A percentile compares a stretch with the other conserved stretches of the same genome.
These are phyloP conservation scores for Nemania sp. DNA, from an alignment of 2,329 filamentous ascomycete species.

Conservation along the genomic window DNA sequence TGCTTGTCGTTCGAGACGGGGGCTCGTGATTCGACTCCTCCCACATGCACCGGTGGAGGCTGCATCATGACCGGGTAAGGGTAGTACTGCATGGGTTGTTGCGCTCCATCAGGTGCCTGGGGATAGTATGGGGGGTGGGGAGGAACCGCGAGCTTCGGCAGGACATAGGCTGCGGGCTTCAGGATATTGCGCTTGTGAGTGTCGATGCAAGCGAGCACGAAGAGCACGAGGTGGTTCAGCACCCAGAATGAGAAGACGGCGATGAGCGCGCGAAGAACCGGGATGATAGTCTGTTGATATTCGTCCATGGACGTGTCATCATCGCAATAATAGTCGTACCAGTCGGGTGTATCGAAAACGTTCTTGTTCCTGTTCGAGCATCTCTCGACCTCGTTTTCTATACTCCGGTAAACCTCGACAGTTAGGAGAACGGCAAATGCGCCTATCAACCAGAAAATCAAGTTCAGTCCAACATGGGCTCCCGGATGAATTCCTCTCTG, in stretches of 20 bases:
- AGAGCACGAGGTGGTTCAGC: constrained; percentile 81
- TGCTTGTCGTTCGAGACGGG: constrained; percentile 7
- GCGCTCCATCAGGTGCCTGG: constrained; percentile 19
- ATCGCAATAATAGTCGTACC: constrained; percentile 24
- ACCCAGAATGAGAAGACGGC: constrained; percentile 76
- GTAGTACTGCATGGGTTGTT: constrained; percentile 24
- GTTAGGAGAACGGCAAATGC: constrained; percentile 30
- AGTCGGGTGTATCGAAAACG: constrained; percentile 12
- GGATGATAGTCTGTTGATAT: constrained; percentile 25
- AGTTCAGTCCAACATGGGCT: constrained; percentile 37
- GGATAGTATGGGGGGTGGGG: constrained; percentile 28
- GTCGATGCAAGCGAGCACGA: constrained; percentile 49
- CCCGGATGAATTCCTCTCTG: constrained; percentile 40
- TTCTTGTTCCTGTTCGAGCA: constrained; percentile 15
- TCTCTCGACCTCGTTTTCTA: background rate
- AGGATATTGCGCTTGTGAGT: constrained; percentile 36
- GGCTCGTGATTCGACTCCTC: constrained; percentile 2
- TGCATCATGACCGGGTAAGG: constrained; percentile 30
- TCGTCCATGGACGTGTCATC: constrained; percentile 9
- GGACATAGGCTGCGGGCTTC: constrained; percentile 27
- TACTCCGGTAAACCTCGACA: constrained; percentile 10
- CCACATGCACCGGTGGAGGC: constrained; percentile 20
- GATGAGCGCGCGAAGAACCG: constrained; percentile 57
- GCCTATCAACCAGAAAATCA: constrained; percentile 36
- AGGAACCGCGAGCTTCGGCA: constrained; percentile 13